Evolutionary conservation across 73 alveolate genomes (phyloP), one percentile per base, ranked within the genome.

Genomic region (Stentor roeselii): DNA sequence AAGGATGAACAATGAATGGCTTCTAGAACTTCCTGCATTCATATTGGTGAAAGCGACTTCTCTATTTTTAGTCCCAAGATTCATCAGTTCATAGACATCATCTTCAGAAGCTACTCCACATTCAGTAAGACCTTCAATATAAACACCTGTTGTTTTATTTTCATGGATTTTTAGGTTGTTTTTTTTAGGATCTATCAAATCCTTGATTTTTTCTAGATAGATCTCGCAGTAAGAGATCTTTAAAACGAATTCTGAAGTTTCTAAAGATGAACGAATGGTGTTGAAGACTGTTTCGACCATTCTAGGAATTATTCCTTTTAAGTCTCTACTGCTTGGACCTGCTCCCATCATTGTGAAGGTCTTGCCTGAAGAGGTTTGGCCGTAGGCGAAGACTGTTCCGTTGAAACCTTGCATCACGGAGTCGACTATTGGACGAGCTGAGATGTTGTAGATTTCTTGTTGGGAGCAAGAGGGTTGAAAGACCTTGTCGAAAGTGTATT

Each of bases 151-250:
- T 67, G 88, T 85, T 87, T 93, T 91, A 75, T 86, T 90, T 89
- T 95, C 99, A 58, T 93, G 92, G 36, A 95, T 86, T 89, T 89
- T 88, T 59, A 93, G 87, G 78, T 89, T 91, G 34, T 75, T 60
- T 75, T 93, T 95, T 37, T 83, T 82, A 3, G 89, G 84, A 36
- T 95, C 60, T 78, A 95, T 84, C 39, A 96, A 77, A 86, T 96
- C 99, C 90, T 96, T 94, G n/a, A 97, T 96, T 76, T 88, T 87
- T 82, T 95, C 97, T 76, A 92, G 94, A 84, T 96, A 96, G 59
- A 96, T 93, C 85, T 96, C 99, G 15, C 95, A 77, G 75, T 93
- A 95, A 3, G 95, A 84, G 35, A 89, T 91, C 82, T 87, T 90
- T 31, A 94, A 89, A 59, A 91, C 90, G 92, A 93, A 93, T 27